These are phyloP conservation scores for rapeseed (Brassica napus) DNA, from an alignment of 345 rosid species.

Conservation along the genomic window Da-Ae NC_063437.1:2798001-2798500, in stretches of 20 bases:
- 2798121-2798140: too few relatives aligned
- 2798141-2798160: too few relatives aligned
- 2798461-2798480: slow-evolving; percentile 21
- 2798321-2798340: slow-evolving; percentile 32
- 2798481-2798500: slow-evolving; percentile 23
- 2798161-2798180: too few relatives aligned
- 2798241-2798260: slow-evolving; percentile 13
- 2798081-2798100: too few relatives aligned
- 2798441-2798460: slow-evolving; percentile 13
- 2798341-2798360: slow-evolving; percentile 5
- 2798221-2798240: not conserved
- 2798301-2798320: slow-evolving; percentile 22
- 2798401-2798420: not conserved
- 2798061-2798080: too few relatives aligned
- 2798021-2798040: too few relatives aligned
- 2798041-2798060: too few relatives aligned
- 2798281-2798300: slow-evolving; percentile 29
- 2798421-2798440: not conserved
- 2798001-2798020: too few relatives aligned
- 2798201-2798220: too few relatives aligned
- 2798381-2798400: not conserved
- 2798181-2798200: too few relatives aligned
- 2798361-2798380: slow-evolving; percentile 14
- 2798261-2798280: slow-evolving; percentile 3
- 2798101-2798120: too few relatives aligned